Percentiles rank a stretch among this genome's conserved stretches.
These are phyloP conservation scores for Chalciporus sp. DNA, from an alignment of 1,284 basidiomycete species.

Conservation along the genomic window DNA sequence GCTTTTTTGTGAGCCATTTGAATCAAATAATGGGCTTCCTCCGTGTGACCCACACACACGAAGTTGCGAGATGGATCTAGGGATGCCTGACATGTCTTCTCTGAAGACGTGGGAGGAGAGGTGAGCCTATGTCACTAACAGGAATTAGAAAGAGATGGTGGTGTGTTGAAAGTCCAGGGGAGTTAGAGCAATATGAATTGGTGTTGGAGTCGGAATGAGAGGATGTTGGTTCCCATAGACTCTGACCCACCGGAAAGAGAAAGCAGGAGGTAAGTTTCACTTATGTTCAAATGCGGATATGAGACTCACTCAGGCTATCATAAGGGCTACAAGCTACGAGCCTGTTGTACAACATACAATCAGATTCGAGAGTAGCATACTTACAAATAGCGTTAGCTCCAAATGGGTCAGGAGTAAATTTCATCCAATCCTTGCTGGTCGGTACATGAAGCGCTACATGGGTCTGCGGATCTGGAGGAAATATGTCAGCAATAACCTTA, in stretches of 20 bases:
- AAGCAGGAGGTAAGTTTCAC: too few relatives aligned
- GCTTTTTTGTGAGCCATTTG: too few relatives aligned
- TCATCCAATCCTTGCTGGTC: too few relatives aligned
- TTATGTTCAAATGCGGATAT: too few relatives aligned
- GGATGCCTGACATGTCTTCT: constrained; percentile 42
- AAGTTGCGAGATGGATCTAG: constrained; percentile 44
- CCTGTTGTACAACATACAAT: constrained; percentile 11
- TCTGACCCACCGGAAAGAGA: too few relatives aligned
- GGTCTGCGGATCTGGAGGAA: constrained; percentile 49
- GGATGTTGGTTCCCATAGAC: constrained; percentile 37
- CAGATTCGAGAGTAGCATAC: constrained; percentile 11
- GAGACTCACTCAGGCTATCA: too few relatives aligned
- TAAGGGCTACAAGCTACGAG: too few relatives aligned
- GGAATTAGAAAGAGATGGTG: constrained; percentile 31
- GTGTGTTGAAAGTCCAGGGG: constrained; percentile 45
- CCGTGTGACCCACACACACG: too few relatives aligned
- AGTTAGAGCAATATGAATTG: constrained; percentile 40
- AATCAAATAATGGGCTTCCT: too few relatives aligned
- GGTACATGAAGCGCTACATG: constrained; percentile 64
- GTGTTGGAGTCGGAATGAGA: constrained; percentile 36
- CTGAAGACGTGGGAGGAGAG: constrained; percentile 60
- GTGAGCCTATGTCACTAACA: constrained; percentile 43
- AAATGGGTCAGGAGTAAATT: constrained; percentile 49
- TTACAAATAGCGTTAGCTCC: constrained; percentile 29
- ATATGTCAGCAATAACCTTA: neutral